Conservation (phyloP, 2,329 filamentous ascomycete species). For the Magnaporthiopsis poae region DNA sequence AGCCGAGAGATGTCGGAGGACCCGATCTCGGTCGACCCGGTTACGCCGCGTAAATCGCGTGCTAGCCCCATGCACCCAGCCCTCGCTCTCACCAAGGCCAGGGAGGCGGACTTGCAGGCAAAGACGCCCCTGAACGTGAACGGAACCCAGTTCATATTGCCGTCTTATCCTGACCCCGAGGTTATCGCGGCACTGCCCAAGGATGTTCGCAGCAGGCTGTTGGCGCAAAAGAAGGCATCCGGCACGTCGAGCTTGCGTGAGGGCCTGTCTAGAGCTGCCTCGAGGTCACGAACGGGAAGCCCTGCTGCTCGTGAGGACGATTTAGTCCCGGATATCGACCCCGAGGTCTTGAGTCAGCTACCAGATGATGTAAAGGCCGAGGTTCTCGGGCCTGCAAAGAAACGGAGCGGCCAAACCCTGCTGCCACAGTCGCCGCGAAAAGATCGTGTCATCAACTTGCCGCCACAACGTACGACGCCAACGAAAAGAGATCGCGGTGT, state of each 20-base stretch:
- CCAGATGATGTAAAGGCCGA: slow-evolving; percentile 81
- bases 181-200: slow-evolving; percentile 73
- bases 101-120: slow-evolving; percentile 42
- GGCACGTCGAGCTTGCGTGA: slow-evolving; percentile 17
- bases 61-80: slow-evolving; percentile 37
- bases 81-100: slow-evolving; percentile 39
- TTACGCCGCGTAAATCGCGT: slow-evolving; percentile 43
- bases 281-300: slow-evolving; percentile 31
- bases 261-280: slow-evolving; percentile 18
- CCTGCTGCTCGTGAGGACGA: slow-evolving; percentile 22
- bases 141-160: slow-evolving; percentile 87
- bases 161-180: slow-evolving; percentile 69
- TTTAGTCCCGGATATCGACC: slow-evolving; percentile 70
- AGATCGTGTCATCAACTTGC: slow-evolving; percentile 37
- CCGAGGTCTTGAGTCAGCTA: slow-evolving; percentile 70
- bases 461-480: slow-evolving; percentile 35
- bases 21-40: slow-evolving; percentile 45
- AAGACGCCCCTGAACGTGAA: slow-evolving; percentile 65
- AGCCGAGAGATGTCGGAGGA: slow-evolving; percentile 24
- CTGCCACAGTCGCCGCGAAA: slow-evolving; percentile 47
- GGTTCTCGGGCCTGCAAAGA: slow-evolving; percentile 56
- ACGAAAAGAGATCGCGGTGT: slow-evolving; percentile 53
- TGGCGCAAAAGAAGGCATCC: slow-evolving; percentile 41
- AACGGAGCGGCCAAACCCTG: slow-evolving; percentile 21
- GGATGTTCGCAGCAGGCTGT: slow-evolving; percentile 70